Percentiles rank a stretch among this genome's conserved stretches.
Conservation (phyloP, 305 asterid genomes). For the Fraxinus greggii region DNA sequence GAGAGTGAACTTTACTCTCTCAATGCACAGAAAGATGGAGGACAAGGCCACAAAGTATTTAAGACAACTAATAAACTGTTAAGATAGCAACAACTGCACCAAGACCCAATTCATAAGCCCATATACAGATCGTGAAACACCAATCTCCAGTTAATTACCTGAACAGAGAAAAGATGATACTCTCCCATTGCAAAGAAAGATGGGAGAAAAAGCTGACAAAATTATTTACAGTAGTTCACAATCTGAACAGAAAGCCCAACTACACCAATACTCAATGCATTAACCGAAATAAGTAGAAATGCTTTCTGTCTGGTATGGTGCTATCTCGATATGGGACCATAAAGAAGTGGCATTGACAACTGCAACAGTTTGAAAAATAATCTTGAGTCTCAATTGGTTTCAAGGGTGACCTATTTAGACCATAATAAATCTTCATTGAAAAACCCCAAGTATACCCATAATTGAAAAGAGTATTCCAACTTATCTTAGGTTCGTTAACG, state of each 20-base stretch:
- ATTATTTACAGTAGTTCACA: background rate
- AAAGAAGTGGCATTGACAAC: background rate
- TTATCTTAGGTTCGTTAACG: background rate
- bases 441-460: background rate
- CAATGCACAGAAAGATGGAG: background rate
- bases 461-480: background rate
- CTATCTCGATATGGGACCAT: background rate
- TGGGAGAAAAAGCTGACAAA: background rate
- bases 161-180: background rate
- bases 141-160: background rate
- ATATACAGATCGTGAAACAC: background rate
- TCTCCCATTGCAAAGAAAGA: background rate
- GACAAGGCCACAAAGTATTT: background rate
- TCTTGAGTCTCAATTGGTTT: background rate
- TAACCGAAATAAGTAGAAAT: background rate
- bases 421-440: background rate
- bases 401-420: background rate
- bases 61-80: background rate
- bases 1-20: background rate
- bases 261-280: background rate
- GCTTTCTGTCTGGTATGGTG: background rate
- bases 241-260: background rate
- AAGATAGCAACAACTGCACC: background rate
- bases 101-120: background rate
- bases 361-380: background rate